phyloP scores from a whole-genome alignment of 176 grass and related monocot genomes.

The Eleusine indica region DNA sequence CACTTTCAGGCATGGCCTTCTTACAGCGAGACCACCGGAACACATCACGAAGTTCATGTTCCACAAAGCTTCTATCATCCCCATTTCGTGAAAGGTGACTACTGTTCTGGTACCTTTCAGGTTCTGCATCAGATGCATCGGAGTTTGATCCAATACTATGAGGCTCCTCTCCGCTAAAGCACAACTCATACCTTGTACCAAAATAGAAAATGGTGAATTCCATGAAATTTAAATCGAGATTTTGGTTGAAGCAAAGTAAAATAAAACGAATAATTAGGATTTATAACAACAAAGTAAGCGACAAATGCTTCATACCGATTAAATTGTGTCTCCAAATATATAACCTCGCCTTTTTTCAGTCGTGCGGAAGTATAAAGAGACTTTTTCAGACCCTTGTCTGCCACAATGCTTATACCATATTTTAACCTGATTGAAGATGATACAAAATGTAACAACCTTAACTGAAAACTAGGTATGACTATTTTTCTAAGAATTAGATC shows the following conservation, averaged over 20 bases:
- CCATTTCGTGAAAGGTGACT: slow-evolving; percentile 72
- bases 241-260: background rate
- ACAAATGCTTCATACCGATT: slow-evolving; percentile 55
- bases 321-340: slow-evolving; percentile 94
- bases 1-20: slow-evolving; percentile 71
- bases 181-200: slow-evolving; percentile 76
- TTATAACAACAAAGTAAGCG: background rate
- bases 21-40: slow-evolving; percentile 92
- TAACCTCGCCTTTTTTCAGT: slow-evolving; percentile 94
- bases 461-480: background rate
- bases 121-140: slow-evolving; percentile 46
- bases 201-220: slow-evolving; percentile 1
- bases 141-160: slow-evolving; percentile 50
- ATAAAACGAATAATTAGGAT: background rate
- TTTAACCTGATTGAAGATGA: slow-evolving; percentile 68
- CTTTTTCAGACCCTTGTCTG: slow-evolving; percentile 93
- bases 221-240: slow-evolving; percentile 1
- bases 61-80: slow-evolving; percentile 39
- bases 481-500: background rate
- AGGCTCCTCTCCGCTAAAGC: slow-evolving; percentile 73
- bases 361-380: slow-evolving; percentile 86
- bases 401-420: slow-evolving; percentile 94
- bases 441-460: slow-evolving; percentile 19
- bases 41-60: slow-evolving; percentile 67
- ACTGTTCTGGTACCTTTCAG: slow-evolving; percentile 62